Conservation (phyloP, 768 basidiomycete species). For the Russula ochroleuca region DNA sequence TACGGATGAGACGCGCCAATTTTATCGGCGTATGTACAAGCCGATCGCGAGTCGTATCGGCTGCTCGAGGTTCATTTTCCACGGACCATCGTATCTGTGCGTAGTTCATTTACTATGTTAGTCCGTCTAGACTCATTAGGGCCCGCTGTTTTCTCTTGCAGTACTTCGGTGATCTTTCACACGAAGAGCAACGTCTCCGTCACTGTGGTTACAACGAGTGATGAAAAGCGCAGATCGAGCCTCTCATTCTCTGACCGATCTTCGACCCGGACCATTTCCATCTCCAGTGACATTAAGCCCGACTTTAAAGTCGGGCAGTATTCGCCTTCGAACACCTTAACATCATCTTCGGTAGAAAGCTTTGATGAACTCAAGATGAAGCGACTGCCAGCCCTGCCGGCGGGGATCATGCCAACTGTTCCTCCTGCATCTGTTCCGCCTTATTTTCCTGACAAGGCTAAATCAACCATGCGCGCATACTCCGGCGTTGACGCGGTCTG, state of each 20-base stretch:
- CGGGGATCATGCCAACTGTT: background rate
- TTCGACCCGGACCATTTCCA: slow-evolving; percentile 1
- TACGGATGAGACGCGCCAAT: background rate
- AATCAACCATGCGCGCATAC: background rate
- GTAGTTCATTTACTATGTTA: background rate
- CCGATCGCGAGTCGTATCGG: slow-evolving; percentile 29
- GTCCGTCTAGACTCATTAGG: too few species aligned
- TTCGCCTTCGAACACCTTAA: too few species aligned
- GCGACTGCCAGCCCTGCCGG: background rate
- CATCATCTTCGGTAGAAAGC: background rate
- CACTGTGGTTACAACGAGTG: background rate
- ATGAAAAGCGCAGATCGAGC: too few species aligned
- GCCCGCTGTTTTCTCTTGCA: background rate
- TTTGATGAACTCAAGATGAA: background rate
- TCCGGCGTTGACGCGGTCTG: background rate
- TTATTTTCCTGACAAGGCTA: slow-evolving; percentile 30
- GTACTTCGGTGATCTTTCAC: background rate
- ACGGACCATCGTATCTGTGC: slow-evolving; percentile 1
- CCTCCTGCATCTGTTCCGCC: background rate
- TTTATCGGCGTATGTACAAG: background rate
- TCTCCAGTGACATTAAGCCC: background rate
- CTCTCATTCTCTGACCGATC: too few species aligned
- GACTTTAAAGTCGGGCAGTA: background rate
- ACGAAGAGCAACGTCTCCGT: background rate
- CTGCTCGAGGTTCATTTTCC: slow-evolving; percentile 3